phyloP scores from a whole-genome alignment of 2,329 filamentous ascomycete genomes.

The Elsinoe australis region DNA sequence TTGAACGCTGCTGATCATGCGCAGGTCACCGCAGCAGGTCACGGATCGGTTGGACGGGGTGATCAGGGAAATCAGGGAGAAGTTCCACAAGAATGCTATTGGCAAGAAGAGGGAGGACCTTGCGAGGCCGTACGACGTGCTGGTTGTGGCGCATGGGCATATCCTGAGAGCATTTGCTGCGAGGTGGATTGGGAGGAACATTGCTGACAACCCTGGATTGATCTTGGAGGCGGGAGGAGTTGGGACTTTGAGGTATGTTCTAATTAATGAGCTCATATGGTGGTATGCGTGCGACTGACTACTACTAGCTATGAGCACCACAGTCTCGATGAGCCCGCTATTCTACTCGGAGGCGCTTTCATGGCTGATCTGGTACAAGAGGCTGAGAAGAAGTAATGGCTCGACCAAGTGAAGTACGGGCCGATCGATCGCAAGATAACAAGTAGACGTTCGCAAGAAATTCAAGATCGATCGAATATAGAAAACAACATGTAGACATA shows the following conservation, averaged over 20 bases:
- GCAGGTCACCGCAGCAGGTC: constrained; percentile 59
- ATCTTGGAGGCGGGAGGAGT: constrained; percentile 62
- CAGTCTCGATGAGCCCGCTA: constrained; percentile 43
- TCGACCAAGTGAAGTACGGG: no score
- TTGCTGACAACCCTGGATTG: constrained; percentile 69
- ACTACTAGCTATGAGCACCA: constrained; percentile 42
- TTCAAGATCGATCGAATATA: no score
- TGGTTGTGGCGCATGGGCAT: constrained; percentile 84
- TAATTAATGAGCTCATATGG: no score
- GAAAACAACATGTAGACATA: no score
- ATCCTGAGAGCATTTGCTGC: constrained; percentile 82
- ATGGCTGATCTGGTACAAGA: constrained; percentile 43
- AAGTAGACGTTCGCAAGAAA: no score
- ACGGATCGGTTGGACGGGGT: constrained; percentile 64
- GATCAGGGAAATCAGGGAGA: constrained; percentile 63
- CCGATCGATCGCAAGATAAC: no score
- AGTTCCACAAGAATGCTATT: constrained; percentile 43
- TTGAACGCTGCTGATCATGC: constrained; percentile 43
- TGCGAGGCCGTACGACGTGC: constrained; percentile 51
- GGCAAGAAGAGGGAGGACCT: constrained; percentile 39
- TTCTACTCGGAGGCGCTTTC: constrained; percentile 45
- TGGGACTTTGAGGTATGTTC: constrained; percentile 39
- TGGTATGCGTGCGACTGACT: no score
- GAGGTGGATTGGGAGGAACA: constrained; percentile 67
- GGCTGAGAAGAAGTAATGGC: constrained; percentile 30